Evolutionary conservation across 139 green algal genomes (phyloP), one percentile per base, ranked within the genome.

Genomic region (Nannochloris sp.): DNA sequence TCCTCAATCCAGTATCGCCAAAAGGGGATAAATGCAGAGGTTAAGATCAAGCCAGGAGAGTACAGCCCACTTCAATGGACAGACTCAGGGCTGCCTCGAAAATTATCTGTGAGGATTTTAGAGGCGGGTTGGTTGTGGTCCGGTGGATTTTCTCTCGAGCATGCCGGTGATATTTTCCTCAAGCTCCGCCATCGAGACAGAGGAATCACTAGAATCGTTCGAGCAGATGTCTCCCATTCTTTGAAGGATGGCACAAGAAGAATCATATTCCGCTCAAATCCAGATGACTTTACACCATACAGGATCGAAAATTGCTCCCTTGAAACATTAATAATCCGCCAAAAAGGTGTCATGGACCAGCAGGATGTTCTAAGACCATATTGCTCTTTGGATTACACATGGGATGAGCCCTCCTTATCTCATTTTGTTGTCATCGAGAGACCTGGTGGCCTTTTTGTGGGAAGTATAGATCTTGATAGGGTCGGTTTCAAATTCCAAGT

Each of bases 301-400:
- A 73, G 88, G n/a, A 72, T 95, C 16, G 88, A 95, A 65, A 95
- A 95, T 71, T 92, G 78, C 79, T 85, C 85, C 2, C 57, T 64
- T 15, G 74, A 86, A 61, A 78, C 61, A 29, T 71, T 95, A 34
- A 76, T 88, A 27, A 70, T 83, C 11, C 76, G 78, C 36, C 85
- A 92, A 60, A 55, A 64, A 34, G 64, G 49, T 21, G 65, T 73
- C n/a, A 55, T 58, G 3, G 77, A 85, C 43, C 72, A 85, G 59
- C 81, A 89, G 67, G 88, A 94, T 61, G 73, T 92, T 37, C 67
- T 95, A 27, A 73, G 80, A 23, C 84, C 88, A 8, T 95, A 90
- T 76, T 84, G 75, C 48, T 83, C 75, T 40, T 63, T 92, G 44
- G 71, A 78, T 25, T 95, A 88, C 64, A 80, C 88, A 2, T 95